Base-by-base conservation (phyloP, 2,329 filamentous ascomycete species). In the Penicillium brasilianum region DNA sequence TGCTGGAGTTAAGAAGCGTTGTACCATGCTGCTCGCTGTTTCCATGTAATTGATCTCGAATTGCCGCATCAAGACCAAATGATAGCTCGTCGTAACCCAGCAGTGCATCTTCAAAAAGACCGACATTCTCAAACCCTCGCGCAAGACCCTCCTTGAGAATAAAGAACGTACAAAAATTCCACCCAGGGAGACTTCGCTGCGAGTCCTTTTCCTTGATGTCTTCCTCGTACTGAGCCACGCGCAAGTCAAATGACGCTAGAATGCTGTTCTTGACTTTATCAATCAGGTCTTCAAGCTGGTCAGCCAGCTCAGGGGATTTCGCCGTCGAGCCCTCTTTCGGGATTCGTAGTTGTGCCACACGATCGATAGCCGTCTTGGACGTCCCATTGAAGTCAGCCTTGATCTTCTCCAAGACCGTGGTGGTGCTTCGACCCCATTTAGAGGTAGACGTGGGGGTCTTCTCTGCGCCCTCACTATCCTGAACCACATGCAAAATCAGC, bases 121-220 rank as follows among this genome's bases (percentile, higher is more conserved):
- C 96, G 3, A 98, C 93, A 73, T 92, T 98, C 76, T 99, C 96
- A 68, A 99, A 97, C 0, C 94, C 96, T 67, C 92, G 86, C 1
- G 95, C 94, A 37, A 99, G 81, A 0, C 95, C 95, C 76, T 99
- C 95, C 72, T 99, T 99, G 9, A 99, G 83, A 16, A 99, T 93
- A 75, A 99, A 99, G 75, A 99, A 99, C 0, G 95, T 99, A 77
- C 95, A 98, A 74, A 99, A 99, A 73, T 99, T 99, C 95, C 95
- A 99, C 0, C 95, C 95, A 0, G 95, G 95, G 18, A 99, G 80
- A 36, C 83, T 88, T 50, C 94, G 86, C 75, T 98, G 93, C 0
- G 89, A 86, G 69, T 98, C 94, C 72, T 93, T 95, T 76, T 97
- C 95, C 64, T 92, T 90, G 68, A 99, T 97, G 69, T 99, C 95